A percentile compares a stretch with the other conserved stretches of the same genome.
phyloP scores from a whole-genome alignment of 768 basidiomycete species.

The Asterophora parasitica region DNA sequence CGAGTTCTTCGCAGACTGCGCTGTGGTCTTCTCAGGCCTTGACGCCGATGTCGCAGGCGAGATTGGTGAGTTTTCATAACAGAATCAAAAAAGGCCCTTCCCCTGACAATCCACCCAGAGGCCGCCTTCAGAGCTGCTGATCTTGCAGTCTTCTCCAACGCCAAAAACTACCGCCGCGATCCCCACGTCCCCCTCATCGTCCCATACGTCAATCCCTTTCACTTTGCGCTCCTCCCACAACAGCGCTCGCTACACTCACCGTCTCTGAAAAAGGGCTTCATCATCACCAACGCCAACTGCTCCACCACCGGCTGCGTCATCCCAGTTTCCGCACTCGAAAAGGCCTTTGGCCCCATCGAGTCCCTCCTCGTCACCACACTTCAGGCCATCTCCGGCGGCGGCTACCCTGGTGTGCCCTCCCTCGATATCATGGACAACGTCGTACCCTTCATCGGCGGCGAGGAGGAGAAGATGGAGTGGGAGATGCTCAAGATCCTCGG shows the following conservation, averaged over 20 bases:
- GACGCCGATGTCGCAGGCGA: conserved; percentile 94
- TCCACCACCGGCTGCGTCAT: conserved; percentile 91
- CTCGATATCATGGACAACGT: conserved; percentile 96
- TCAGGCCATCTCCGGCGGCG: conserved; percentile 96
- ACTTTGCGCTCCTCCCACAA: conserved; percentile 78
- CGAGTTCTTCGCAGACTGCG: conserved; percentile 73
- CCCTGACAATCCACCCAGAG: conserved; percentile 44
- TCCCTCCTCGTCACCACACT: conserved; percentile 89
- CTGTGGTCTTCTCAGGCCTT: conserved; percentile 90
- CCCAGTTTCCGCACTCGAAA: conserved; percentile 87
- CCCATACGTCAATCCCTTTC: conserved; percentile 88
- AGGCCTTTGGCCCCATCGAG: conserved; percentile 91
- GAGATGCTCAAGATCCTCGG: conserved; percentile 97
- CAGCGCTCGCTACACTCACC: conserved; percentile 70
- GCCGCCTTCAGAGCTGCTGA: conserved; percentile 81
- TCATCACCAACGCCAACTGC: conserved; percentile 98
- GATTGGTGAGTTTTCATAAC: conserved; percentile 58
- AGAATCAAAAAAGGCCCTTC: neutral
- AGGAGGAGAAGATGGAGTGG: conserved; percentile 99
- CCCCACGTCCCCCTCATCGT: conserved; percentile 93
- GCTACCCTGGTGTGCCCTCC: conserved; percentile 90
- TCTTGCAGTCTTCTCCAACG: conserved; percentile 91
- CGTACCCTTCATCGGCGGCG: conserved; percentile 89
- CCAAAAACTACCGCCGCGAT: conserved; percentile 94
- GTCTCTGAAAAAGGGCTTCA: conserved; percentile 79